Conservation (phyloP, 805 yeast species). For the Candida michaelii region DNA sequence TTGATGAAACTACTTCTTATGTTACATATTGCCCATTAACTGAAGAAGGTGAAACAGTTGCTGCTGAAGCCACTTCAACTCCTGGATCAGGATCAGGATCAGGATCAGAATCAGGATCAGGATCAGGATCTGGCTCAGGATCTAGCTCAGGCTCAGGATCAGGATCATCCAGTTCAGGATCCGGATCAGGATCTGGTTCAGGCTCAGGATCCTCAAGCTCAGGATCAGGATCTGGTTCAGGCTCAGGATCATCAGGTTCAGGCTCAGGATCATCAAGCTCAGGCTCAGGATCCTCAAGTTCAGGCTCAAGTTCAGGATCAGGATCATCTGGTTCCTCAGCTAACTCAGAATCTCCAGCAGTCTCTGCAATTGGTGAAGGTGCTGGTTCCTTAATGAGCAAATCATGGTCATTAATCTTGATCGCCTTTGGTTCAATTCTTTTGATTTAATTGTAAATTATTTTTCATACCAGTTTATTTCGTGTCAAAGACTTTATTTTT, state of each 20-base stretch:
- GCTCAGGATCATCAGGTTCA: constrained; percentile 4
- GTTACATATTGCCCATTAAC: constrained; percentile 33
- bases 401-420: constrained; percentile 5
- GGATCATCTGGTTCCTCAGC: neutral
- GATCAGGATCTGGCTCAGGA: constrained; percentile 10
- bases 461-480: neutral
- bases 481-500: neutral
- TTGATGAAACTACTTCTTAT: constrained; percentile 26
- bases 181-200: constrained; percentile 15
- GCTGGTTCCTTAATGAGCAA: constrained; percentile 10
- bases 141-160: constrained; percentile 2
- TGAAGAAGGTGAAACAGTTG: neutral
- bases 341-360: neutral
- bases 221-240: constrained; percentile 14
- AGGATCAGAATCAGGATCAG: constrained; percentile 7
- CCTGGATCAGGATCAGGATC: neutral
- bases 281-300: neutral
- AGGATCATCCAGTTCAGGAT: constrained; percentile 8
- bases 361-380: constrained; percentile 9
- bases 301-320: constrained; percentile 9
- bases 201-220: constrained; percentile 3
- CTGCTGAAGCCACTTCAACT: constrained; percentile 1
- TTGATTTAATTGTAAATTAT: constrained; percentile 1
- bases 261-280: too few relatives aligned
- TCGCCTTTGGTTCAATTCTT: constrained; percentile 5